Conservation (phyloP, 306 rosid species). For the Oxytropis ochrocephala region DNA sequence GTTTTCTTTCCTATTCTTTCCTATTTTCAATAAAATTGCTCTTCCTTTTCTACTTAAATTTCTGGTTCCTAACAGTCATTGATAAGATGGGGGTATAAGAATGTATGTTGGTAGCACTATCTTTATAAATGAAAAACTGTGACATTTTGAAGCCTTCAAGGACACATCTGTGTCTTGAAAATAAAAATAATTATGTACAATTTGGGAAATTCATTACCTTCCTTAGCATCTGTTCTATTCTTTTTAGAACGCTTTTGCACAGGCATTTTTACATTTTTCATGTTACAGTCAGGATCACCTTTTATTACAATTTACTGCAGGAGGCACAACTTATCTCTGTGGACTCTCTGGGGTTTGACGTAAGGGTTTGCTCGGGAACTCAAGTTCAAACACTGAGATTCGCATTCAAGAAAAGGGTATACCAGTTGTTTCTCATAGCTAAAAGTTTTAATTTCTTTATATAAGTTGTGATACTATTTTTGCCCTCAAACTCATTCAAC, state of each 20-base stretch:
- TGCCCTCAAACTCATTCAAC: not conserved
- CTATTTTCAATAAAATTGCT: no score
- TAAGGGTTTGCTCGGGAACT: constrained; percentile 87
- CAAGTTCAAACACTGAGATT: constrained; percentile 88
- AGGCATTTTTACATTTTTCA: not conserved
- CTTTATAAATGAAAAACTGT: not conserved
- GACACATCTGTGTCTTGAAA: not conserved
- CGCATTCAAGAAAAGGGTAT: constrained; percentile 64
- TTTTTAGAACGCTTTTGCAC: not conserved
- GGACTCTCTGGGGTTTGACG: constrained; percentile 87
- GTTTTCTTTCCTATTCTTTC: no score
- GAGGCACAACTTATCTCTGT: constrained; percentile 71
- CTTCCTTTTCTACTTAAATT: no score
- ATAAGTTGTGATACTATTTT: not conserved
- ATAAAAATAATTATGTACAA: not conserved
- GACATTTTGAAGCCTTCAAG: not conserved
- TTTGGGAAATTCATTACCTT: constrained; percentile 2
- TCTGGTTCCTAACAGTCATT: not conserved
- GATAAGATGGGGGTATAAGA: not conserved
- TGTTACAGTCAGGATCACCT: not conserved
- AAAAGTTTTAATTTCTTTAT: not conserved
- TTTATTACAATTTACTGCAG: constrained; percentile 38
- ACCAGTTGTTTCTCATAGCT: constrained; percentile 4
- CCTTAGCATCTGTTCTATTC: not conserved
- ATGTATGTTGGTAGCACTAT: not conserved